phyloP scores from a whole-genome alignment of 106 monocot species.

The Platanthera zijinensis region DNA sequence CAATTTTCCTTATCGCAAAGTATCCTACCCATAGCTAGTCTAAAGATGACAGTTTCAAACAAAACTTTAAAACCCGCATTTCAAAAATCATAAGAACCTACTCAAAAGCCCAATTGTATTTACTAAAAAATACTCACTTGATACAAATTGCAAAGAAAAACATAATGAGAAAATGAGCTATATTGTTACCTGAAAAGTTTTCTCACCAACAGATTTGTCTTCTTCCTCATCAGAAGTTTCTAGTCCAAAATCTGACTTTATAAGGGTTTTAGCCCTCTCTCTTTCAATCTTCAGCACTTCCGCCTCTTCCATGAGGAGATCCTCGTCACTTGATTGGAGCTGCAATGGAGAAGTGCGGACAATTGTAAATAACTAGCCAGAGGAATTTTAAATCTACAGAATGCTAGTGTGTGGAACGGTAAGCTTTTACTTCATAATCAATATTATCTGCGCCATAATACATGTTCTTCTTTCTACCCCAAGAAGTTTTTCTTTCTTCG shows the following conservation, averaged over 20 bases:
- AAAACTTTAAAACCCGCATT: not conserved
- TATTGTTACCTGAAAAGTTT: conserved; percentile 29
- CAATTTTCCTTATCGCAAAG: not conserved
- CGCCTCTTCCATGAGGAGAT: conserved; percentile 60
- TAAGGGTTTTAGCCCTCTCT: conserved; percentile 57
- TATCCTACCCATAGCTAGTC: not conserved
- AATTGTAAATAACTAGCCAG: not conserved
- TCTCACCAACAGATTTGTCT: conserved; percentile 22
- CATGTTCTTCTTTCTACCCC: conserved; percentile 55
- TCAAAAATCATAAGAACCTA: not conserved
- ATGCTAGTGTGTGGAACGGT: not conserved
- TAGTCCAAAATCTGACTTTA: conserved; percentile 70
- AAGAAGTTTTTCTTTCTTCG: conserved; percentile 32
- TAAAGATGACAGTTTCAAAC: not conserved
- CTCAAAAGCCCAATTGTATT: not conserved
- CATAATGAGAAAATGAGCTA: not conserved
- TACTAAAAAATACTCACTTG: not conserved
- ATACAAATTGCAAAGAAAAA: not conserved
- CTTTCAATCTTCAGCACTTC: conserved; percentile 53
- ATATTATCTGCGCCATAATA: conserved; percentile 68
- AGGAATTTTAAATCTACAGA: not conserved
- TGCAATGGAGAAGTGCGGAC: conserved; percentile 14
- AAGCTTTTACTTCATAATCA: conserved; percentile 48
- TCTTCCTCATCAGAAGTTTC: conserved; percentile 38
- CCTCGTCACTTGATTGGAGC: conserved; percentile 85